Percentiles rank a stretch among this genome's conserved stretches.
These are phyloP conservation scores for Sporothrix brunneoviolacea DNA, from an alignment of 2,329 filamentous ascomycete species.

Conservation along the genomic window DNA sequence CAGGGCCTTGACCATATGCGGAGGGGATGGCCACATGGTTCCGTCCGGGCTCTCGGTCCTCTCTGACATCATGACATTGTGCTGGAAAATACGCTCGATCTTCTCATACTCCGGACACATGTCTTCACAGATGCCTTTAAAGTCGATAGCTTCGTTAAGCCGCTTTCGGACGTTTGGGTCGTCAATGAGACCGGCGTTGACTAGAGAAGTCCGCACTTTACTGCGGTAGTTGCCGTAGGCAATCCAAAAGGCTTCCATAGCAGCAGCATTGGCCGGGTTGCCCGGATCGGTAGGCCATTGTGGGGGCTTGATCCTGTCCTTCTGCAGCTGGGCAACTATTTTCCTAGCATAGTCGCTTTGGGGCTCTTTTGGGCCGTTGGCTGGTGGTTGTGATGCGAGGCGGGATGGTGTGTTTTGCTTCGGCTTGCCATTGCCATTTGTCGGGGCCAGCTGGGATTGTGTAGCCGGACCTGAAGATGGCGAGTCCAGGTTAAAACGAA, in stretches of 20 bases:
- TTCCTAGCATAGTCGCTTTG: conserved; percentile 36
- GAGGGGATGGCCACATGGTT: conserved; percentile 40
- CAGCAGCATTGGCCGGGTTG: conserved; percentile 42
- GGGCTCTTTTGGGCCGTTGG: background rate
- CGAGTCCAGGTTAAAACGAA: conserved; percentile 9
- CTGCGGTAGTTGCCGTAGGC: conserved; percentile 51
- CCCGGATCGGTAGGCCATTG: conserved; percentile 50
- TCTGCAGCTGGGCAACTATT: conserved; percentile 47
- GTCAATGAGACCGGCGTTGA: conserved; percentile 55
- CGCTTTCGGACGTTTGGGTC: conserved; percentile 57
- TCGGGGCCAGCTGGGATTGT: background rate
- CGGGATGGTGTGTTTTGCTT: background rate
- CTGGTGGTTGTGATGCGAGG: background rate
- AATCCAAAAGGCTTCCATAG: conserved; percentile 49
- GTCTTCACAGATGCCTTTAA: conserved; percentile 61
- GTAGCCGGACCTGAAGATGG: background rate
- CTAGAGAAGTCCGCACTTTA: conserved; percentile 50
- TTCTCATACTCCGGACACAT: conserved; percentile 65
- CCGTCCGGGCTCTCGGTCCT: conserved; percentile 36
- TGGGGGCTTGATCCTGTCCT: conserved; percentile 48
- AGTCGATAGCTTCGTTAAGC: conserved; percentile 57
- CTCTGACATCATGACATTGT: conserved; percentile 51
- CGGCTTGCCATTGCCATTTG: background rate
- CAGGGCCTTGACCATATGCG: conserved; percentile 59
- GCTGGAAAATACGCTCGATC: conserved; percentile 55